Base-by-base conservation (phyloP, 768 basidiomycete species). In the Podaxis sp. region DNA sequence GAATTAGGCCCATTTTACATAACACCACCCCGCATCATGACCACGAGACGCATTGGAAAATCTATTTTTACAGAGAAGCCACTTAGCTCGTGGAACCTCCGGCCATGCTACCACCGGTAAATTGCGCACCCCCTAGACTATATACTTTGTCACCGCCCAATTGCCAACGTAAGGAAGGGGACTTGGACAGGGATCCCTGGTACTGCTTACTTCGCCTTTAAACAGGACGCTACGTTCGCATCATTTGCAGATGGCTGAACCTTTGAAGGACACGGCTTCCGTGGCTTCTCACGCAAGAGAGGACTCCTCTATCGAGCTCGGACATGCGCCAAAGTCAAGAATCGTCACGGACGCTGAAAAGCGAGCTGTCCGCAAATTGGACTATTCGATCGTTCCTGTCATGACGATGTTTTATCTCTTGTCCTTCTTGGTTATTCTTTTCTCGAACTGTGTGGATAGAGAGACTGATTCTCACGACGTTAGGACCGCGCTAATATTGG, bases 331-430 rank as follows among this genome's bases (percentile, higher is more conserved):
- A 10, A 26, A 28, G 26, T 20, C 46, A 4, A 54, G 60, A 40
- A 4, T 68, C 64, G 17, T 69, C 63, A 33, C 63, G n/a, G 12
- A 48, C 51, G 54, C 68, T 66, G 63, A 58, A 50, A 60, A 60
- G 57, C 67, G 65, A 17, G 73, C 73, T 36, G 68, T 70, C 13
- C 66, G 68, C 33, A 74, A 69, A 64, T 58, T 77, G 57, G 76
- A 77, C 65, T 70, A 67, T 33, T 67, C 68, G 15, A 66, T 78
- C 50, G 44, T 78, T 36, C 77, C 76, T 17, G 66, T 76, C 37
- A 73, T 77, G 67, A 75, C 76, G 0, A 72, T 78, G 70, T 77
- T 76, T 66, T 77, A 77, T 62, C 66, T 78, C 10, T 63, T 77
- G 15, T 76, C 76, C 2, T 77, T 75, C 67, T 58, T 78, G 69